phyloP scores from a whole-genome alignment of 2,329 filamentous ascomycete species.

The Cytospora mali region DNA sequence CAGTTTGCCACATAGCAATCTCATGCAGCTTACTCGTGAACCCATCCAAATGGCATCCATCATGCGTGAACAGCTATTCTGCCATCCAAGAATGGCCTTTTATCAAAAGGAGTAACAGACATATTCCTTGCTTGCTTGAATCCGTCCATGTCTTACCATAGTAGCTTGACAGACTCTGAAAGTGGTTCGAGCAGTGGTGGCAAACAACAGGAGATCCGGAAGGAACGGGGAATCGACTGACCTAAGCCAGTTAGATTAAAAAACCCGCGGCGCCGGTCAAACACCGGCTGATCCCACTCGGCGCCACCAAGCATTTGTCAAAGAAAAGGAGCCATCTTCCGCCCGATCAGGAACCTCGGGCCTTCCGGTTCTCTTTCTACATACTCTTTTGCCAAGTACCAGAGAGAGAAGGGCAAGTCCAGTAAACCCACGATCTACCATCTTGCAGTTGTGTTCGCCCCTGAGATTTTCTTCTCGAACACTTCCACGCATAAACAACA shows the following conservation, averaged over 20 bases:
- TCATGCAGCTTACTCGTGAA: neutral
- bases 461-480: neutral
- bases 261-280: constrained; percentile 21
- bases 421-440: neutral
- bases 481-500: neutral
- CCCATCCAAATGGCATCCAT: neutral
- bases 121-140: neutral
- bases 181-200: constrained; percentile 29
- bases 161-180: constrained; percentile 6
- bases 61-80: neutral
- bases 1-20: neutral
- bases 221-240: constrained; percentile 24
- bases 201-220: constrained; percentile 29
- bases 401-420: too few relatives aligned
- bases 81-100: neutral
- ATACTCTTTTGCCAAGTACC: neutral
- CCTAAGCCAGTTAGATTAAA: constrained; percentile 27
- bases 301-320: neutral
- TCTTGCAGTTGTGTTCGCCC: neutral
- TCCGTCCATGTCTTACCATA: neutral
- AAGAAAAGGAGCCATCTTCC: constrained; percentile 14
- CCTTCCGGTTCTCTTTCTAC: neutral
- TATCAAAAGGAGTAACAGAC: too few relatives aligned
- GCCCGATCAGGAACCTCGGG: neutral
- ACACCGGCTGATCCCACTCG: constrained; percentile 12